Conservation (phyloP, 2,329 filamentous ascomycete species). For the Penicillium sp. region DNA sequence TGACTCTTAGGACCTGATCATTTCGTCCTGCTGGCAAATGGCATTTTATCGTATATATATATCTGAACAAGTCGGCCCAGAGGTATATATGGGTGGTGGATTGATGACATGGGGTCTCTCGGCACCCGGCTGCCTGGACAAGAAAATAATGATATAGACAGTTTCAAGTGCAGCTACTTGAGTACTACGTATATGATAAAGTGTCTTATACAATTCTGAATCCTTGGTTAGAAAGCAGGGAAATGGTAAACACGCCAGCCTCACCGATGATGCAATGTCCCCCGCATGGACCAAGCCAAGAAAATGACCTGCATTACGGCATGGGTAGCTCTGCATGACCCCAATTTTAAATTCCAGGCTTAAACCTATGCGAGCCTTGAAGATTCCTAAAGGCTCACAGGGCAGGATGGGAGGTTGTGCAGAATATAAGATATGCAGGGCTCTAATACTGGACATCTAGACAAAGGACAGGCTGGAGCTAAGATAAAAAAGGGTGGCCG, state of each 20-base stretch:
- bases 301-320: slow-evolving; percentile 16
- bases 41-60: no score
- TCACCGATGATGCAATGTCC: slow-evolving; percentile 8
- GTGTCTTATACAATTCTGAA: neutral
- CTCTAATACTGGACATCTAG: slow-evolving; percentile 20
- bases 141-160: no score
- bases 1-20: no score
- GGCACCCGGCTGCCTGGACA: no score
- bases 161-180: no score
- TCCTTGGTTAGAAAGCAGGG: neutral
- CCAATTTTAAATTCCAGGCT: neutral
- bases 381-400: neutral
- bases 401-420: neutral
- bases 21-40: no score
- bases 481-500: slow-evolving; percentile 1
- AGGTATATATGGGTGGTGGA: no score
- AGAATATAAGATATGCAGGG: slow-evolving; percentile 20
- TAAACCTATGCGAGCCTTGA: neutral
- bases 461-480: slow-evolving; percentile 15
- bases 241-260: neutral
- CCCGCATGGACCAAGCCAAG: slow-evolving; percentile 22
- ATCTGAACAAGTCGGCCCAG: no score
- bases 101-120: no score
- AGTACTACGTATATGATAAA: no score
- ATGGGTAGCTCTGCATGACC: neutral